Evolutionary conservation across 805 yeast genomes (phyloP).

Genomic region (Lachancea nothofagi): DNA sequence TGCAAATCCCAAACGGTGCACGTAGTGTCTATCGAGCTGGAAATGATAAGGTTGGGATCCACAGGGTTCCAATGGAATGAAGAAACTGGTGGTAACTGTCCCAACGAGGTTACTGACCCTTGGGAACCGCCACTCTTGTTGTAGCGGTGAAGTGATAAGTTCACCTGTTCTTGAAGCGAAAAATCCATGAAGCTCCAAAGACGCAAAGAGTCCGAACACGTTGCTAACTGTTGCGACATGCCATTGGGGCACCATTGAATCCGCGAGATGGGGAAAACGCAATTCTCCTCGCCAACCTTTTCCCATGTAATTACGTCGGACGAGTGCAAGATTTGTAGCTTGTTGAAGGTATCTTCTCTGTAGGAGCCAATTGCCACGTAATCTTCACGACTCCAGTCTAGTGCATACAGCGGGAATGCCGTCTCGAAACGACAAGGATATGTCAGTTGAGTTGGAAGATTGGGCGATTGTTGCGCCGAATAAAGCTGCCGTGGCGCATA

Average conservation of each 20-base stretch:
- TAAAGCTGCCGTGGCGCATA: constrained; percentile 9
- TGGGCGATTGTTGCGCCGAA: constrained; percentile 7
- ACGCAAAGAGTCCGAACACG: constrained; percentile 34
- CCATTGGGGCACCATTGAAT: constrained; percentile 34
- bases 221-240: constrained; percentile 25
- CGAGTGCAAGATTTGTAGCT: constrained; percentile 48
- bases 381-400: constrained; percentile 33
- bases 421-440: constrained; percentile 27
- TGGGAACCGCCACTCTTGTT: constrained; percentile 26
- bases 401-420: constrained; percentile 27
- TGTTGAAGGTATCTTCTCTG: constrained; percentile 70
- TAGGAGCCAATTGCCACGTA: constrained; percentile 43
- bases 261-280: constrained; percentile 31
- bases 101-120: constrained; percentile 13
- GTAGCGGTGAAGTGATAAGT: constrained; percentile 39
- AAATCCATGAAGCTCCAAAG: constrained; percentile 30
- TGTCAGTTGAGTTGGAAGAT: constrained; percentile 5
- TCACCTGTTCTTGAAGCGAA: constrained; percentile 36
- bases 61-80: constrained; percentile 87
- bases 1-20: constrained; percentile 88
- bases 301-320: constrained; percentile 75
- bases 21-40: constrained; percentile 90
- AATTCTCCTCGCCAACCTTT: constrained; percentile 24
- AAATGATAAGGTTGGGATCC: constrained; percentile 66
- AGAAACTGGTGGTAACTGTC: constrained; percentile 75